phyloP scores from a whole-genome alignment of 2,329 filamentous ascomycete genomes.

The Fusarium brevicatenulatum region DNA sequence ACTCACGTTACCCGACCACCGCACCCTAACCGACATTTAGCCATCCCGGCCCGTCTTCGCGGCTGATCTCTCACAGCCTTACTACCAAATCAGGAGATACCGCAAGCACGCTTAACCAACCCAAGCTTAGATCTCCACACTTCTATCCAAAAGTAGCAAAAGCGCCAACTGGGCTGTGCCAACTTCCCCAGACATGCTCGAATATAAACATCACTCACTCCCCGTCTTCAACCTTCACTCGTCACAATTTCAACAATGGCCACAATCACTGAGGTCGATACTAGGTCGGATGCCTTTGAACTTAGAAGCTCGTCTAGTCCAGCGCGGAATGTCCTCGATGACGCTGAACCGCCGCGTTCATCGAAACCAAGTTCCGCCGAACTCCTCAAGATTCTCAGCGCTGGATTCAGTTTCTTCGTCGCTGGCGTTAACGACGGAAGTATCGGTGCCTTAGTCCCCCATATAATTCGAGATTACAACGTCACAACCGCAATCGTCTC shows the following conservation, averaged over 20 bases:
- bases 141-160: background rate
- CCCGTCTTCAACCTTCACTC: background rate
- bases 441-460: conserved; percentile 70
- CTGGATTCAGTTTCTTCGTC: conserved; percentile 72
- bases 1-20: background rate
- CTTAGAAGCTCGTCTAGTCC: background rate
- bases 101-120: background rate
- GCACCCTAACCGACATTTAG: conserved; percentile 8
- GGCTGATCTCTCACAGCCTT: background rate
- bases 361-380: background rate
- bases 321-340: background rate
- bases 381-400: conserved; percentile 61
- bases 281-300: background rate
- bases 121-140: background rate
- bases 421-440: conserved; percentile 73
- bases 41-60: conserved; percentile 12
- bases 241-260: background rate
- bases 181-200: background rate
- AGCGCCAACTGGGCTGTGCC: background rate
- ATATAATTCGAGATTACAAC: conserved; percentile 66
- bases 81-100: background rate
- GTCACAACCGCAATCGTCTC: conserved; percentile 63
- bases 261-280: background rate
- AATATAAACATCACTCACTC: background rate
- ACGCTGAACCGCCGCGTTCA: background rate